Evolutionary conservation across 768 basidiomycete genomes (phyloP), one percentile per base, ranked within the genome.

Genomic region (Paxillus ammoniavirescens): DNA sequence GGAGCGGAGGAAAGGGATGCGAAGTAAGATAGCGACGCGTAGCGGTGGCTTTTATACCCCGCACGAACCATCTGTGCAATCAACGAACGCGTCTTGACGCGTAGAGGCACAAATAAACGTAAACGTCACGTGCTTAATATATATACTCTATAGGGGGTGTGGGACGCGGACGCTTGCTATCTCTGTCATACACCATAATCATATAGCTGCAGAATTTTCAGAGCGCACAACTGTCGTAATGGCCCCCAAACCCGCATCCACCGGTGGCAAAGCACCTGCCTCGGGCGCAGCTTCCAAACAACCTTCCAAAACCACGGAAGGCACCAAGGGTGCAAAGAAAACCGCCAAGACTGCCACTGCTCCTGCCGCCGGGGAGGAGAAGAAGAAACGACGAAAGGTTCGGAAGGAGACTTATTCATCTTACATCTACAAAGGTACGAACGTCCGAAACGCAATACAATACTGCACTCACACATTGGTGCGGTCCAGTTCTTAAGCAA

Each of bases 381-480:
- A 93, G 86, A 92, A 91, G 81, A 91, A 90, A 81, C 80, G 89
- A 65, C 82, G 83, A 77, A 93, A 90, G 79, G 67, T 80, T 60
- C 77, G 88, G 73, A 93, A 93, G 81, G 93, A 94, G 76, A 93
- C 91, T 6, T 95, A 93, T 77, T 89, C 91, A 31, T 91, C 91
- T 4, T 94, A 95, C 77, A 91, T 93, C 70, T 91, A 90, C 77
- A 91, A 90, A 73, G 90, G 90, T 87, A 50, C n/a, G 65, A 61
- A n/a, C 6, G 13, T 41, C 26, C 43, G 42, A 18, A 12, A 46
- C 1, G 41, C 31, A 0, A 14, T 40, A 23, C 42, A 42, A n/a
- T 50, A 47, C 28, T 40, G 36, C 23, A 12, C 21, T 26, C 51
- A 58, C 15, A 61, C 36, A 17, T 36, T 38, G n/a, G 15, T 40